Conservation (phyloP, 75 land plant species). For the Azolla pinnata region DNA sequence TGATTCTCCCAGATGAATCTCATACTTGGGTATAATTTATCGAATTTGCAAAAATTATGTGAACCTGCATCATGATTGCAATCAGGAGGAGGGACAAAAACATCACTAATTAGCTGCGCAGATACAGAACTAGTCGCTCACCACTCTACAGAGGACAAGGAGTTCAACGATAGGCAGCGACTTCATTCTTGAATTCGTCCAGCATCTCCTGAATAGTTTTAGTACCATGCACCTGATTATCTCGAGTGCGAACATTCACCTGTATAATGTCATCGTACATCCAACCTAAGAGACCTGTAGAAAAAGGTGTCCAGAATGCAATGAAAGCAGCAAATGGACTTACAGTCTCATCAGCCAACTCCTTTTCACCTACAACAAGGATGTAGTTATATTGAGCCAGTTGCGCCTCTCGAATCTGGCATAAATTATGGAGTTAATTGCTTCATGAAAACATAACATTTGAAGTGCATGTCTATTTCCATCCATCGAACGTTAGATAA, state of each 20-base stretch:
- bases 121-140: no score
- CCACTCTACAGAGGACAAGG: no score
- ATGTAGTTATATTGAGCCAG: conserved; percentile 94
- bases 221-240: conserved; percentile 36
- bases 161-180: conserved; percentile 28
- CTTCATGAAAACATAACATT: conserved; percentile 1
- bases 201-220: conserved; percentile 47
- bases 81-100: no score
- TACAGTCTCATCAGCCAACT: conserved; percentile 55
- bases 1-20: no score
- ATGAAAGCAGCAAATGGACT: neutral
- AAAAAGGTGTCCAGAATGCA: neutral
- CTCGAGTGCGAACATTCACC: conserved; percentile 83
- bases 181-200: conserved; percentile 37
- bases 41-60: no score
- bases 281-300: no score
- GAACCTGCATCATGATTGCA: no score
- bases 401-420: conserved; percentile 91
- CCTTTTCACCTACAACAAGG: conserved; percentile 87
- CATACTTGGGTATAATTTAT: no score
- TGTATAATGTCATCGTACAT: no score
- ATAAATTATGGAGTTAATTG: neutral
- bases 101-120: no score
- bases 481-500: no score
- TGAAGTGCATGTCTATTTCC: no score